Base-by-base conservation (phyloP, 2,329 filamentous ascomycete species). In the Diaporthe capsici region DNA sequence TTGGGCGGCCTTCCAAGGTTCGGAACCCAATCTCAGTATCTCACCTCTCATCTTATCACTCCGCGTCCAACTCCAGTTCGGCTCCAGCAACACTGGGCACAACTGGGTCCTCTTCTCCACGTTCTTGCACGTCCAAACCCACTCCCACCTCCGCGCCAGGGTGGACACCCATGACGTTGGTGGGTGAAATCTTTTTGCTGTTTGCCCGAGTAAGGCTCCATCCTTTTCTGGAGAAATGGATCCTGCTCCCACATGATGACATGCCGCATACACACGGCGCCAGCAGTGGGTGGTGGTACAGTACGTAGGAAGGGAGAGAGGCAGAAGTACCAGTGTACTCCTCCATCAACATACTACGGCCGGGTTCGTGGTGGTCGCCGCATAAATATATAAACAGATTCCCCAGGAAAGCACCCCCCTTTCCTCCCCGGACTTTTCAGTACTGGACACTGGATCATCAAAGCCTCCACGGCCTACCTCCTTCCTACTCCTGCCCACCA, bases 111-210 rank as follows among this genome's bases (percentile, higher is more conserved):
- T 34, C 57, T 55, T 73, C 75, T 75, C 75, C 75, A 76, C 75
- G 75, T 75, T 72, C 71, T 73, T 57, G 58, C 71, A 42, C 65
- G 65, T 55, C 47, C 65, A 42, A 70, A 63, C 63, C 63, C 58
- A 58, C 71, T 74, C 68, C 39, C 53, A 58, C 67, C 73, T 75
- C 75, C 75, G 75, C 75, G 75, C n/a, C 31, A 72, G 60, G 55
- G 75, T 72, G 75, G 75, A 60, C 61, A 70, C 47, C 39, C 37
- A 75, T 76, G 75, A 76, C 75, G 75, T 76, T 65, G 68, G n/a
- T 63, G 71, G 72, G 55, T 75, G 73, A 76, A 75, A 76, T 76
- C 68, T 72, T 57, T 76, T 75, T 74, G 57, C 44, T 74, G 57
- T 76, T 61, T 76, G 63, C n/a, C 75, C 75, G 63, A 75, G 51